phyloP scores from a whole-genome alignment of 305 asterid species.

The Fraxinus floribunda region DNA sequence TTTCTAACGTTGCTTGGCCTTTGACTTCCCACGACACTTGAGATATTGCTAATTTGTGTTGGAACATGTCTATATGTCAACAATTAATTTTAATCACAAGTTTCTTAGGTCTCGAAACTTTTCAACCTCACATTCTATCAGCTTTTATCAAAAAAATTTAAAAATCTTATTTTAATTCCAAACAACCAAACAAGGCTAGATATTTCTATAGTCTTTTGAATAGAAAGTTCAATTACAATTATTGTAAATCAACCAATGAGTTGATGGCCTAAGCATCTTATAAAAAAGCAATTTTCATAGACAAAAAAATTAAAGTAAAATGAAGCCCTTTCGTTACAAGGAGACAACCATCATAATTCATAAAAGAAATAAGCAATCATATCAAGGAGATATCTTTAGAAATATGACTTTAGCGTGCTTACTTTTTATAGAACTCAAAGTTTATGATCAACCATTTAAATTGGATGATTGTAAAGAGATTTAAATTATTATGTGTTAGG shows the following conservation, averaged over 20 bases:
- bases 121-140: too few species aligned
- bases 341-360: conserved; percentile 3
- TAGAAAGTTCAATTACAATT: conserved; percentile 26
- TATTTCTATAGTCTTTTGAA: not conserved
- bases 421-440: not conserved
- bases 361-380: not conserved
- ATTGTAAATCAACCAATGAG: conserved; percentile 26
- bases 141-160: too few species aligned
- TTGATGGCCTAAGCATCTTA: conserved; percentile 14
- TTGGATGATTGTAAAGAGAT: not conserved
- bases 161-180: too few species aligned
- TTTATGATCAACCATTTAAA: not conserved
- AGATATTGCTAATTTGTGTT: not conserved
- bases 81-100: too few species aligned
- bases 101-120: too few species aligned
- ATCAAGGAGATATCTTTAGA: not conserved
- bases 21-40: not conserved
- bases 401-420: not conserved
- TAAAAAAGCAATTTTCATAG: conserved; percentile 5
- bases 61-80: not conserved
- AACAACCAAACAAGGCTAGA: not conserved
- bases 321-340: conserved; percentile 20
- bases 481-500: not conserved
- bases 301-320: not conserved
- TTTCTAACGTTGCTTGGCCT: not conserved